Evolutionary conservation across 2,329 filamentous ascomycete species (phyloP), one percentile per base, ranked within the genome.

Genomic region (Penicillium sp.): DNA sequence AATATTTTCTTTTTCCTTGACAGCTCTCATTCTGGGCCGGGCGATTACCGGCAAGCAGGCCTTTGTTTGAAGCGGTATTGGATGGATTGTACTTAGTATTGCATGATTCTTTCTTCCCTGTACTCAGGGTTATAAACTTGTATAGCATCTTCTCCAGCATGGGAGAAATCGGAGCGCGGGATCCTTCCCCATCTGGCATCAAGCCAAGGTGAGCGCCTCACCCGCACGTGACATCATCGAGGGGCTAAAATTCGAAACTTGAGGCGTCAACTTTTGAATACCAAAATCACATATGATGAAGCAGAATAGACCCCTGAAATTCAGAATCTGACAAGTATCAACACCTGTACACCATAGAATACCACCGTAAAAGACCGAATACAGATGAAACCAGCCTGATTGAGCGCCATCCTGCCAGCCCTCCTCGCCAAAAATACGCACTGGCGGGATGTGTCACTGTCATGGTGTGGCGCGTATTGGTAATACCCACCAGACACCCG

Each of bases 11-110:
- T 36, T 52, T 52, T 43, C 36, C 49, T 44, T 35, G 31, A 63
- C 67, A 91, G 89, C 85, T 69, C 80, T 89, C 70, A 89, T 90
- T 69, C 71, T 90, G 52, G 87, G 88, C 56, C 81, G 87, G 62
- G 87, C 87, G 14, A 89, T 90, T 59, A 89, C 87, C 37, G 89
- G 91, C 22, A 79, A 94, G 24, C 91, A 95, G 76, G 91, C 90
- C 7, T 95, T 95, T 80, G 87, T 85, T 55, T 91, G 79, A 77
- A 56, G n/a, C 49, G 53, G 19, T 6, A 37, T 36, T 40, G 16
- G 14, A 33, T 33, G 14, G 9, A 18, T 33, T 52, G 22, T 43
- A 41, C 36, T 31, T 27, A 6, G 2, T 43, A 31, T 41, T 18
- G 24, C 24, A 36, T 44, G 31, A 37, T 2, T 31, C 27, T 40